These are phyloP conservation scores for Tanacetum coccineum DNA, from an alignment of 129 eudicot genomes.

Conservation along the genomic window DNA sequence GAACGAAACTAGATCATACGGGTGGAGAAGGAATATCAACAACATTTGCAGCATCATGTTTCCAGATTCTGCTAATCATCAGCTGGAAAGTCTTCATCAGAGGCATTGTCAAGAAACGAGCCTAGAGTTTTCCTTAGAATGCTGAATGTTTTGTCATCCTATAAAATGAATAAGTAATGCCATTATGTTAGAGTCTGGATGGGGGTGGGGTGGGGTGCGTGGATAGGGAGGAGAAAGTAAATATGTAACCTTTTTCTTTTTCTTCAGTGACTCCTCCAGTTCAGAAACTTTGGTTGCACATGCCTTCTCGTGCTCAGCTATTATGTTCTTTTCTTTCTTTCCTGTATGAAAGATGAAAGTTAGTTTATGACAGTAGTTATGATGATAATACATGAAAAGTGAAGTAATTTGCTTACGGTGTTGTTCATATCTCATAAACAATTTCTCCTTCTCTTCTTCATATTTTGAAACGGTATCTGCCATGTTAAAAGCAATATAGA, in stretches of 20 bases:
- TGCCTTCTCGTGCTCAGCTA: slow-evolving; percentile 73
- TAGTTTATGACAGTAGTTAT: background rate
- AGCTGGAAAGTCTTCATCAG: slow-evolving; percentile 83
- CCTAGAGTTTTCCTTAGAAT: slow-evolving; percentile 75
- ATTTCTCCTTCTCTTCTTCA: slow-evolving; percentile 84
- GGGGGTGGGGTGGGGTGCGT: background rate
- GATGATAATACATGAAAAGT: background rate
- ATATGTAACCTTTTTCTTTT: slow-evolving; percentile 72
- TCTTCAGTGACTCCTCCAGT: slow-evolving; percentile 81
- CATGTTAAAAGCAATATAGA: slow-evolving; percentile 14
- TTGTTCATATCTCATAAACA: slow-evolving; percentile 76
- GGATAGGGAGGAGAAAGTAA: background rate
- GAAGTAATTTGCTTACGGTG: slow-evolving; percentile 55
- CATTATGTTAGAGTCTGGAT: slow-evolving; percentile 1
- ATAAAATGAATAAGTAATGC: slow-evolving; percentile 15
- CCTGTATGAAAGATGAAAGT: slow-evolving; percentile 44
- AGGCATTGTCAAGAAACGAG: slow-evolving; percentile 70
- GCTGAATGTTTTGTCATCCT: slow-evolving; percentile 96
- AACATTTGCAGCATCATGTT: background rate
- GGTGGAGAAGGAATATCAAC: background rate
- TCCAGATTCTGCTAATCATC: slow-evolving; percentile 46
- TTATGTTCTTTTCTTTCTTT: slow-evolving; percentile 82
- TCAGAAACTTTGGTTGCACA: slow-evolving; percentile 61
- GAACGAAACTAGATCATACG: slow-evolving; percentile 10
- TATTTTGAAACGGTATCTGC: slow-evolving; percentile 72